Percentiles rank a stretch among this genome's conserved stretches.
These are phyloP conservation scores for Insectozyma bohioensis DNA, from an alignment of 1,139 yeast species.

Conservation along the genomic window DNA sequence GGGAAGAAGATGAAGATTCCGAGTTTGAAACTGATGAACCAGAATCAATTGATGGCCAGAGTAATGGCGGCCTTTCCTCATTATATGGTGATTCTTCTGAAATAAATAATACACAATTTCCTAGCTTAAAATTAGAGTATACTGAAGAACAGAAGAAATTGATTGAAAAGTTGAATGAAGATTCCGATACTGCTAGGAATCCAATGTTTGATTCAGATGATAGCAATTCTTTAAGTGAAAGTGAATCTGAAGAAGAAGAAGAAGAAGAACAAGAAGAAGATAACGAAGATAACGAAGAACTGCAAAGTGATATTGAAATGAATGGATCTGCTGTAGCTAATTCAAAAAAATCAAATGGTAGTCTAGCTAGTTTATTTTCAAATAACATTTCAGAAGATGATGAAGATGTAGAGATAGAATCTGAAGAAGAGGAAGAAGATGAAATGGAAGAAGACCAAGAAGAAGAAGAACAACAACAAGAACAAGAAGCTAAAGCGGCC, in stretches of 20 bases:
- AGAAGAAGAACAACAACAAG: slow-evolving; percentile 3
- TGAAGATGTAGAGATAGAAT: slow-evolving; percentile 14
- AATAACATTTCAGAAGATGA: slow-evolving; percentile 12
- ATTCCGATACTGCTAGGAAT: slow-evolving; percentile 11
- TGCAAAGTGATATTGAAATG: neutral
- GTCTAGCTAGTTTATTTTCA: slow-evolving; percentile 13
- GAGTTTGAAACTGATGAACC: slow-evolving; percentile 6
- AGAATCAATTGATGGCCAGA: slow-evolving; percentile 22
- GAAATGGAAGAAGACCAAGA: slow-evolving; percentile 14
- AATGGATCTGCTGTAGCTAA: neutral
- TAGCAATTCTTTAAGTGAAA: slow-evolving; percentile 9
- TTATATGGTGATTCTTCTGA: slow-evolving; percentile 24
- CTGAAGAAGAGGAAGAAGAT: slow-evolving; percentile 15
- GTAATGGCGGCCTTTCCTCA: slow-evolving; percentile 30
- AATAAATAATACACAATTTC: slow-evolving; percentile 6
- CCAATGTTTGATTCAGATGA: slow-evolving; percentile 26
- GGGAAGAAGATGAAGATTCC: slow-evolving; percentile 12
- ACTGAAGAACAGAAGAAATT: slow-evolving; percentile 35
- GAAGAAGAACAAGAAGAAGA: slow-evolving; percentile 4
- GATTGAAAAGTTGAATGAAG: slow-evolving; percentile 21
- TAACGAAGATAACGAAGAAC: neutral
- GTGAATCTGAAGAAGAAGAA: slow-evolving; percentile 4
- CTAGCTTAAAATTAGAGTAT: slow-evolving; percentile 22
- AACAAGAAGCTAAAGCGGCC: slow-evolving; percentile 17
- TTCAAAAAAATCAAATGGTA: slow-evolving; percentile 1